Evolutionary conservation across 805 yeast species (phyloP), one percentile per base, ranked within the genome.

Genomic region (Grigorovia humatica): DNA sequence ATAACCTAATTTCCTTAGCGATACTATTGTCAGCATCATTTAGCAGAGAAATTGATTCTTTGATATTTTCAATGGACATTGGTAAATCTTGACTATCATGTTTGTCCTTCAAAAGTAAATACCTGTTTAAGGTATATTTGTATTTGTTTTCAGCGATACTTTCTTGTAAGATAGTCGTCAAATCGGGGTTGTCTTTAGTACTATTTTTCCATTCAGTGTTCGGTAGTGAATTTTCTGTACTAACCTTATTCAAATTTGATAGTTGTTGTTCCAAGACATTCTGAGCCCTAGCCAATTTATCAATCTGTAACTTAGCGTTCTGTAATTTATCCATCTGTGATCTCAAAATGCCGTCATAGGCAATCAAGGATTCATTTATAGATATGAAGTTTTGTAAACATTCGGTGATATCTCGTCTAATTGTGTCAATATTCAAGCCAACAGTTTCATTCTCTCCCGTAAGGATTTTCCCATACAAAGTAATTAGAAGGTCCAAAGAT

Each of bases 341-440:
- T 44, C 52, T 59, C 13, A 65, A 54, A 27, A 59, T 55, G 9
- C 67, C 68, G 51, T 62, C 60, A 47, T 54, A 55, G 1, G 62
- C 54, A 2, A 59, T 58, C 13, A 64, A 52, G 55, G 59, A 52
- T 18, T 58, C 56, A 52, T 65, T 64, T 38, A 65, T 46, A 11
- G 45, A 57, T 43, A 55, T 55, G 30, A 64, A 38, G 51, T 66
- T 69, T 45, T 62, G 60, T 23, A 64, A 55, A 45, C 68, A 64
- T 3, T 62, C 58, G 40, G 54, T 48, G 35, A 66, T 61, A 51
- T 65, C 67, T 5, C 50, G 58, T 35, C 70, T 52, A 11, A 64
- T 51, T 13, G 46, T 54, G 41, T 58, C 58, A 2, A 47, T 38
- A 38, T 38, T n/a, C 42, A 38, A 38, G 12, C 42, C 42, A 13